phyloP scores from a whole-genome alignment of 1,284 basidiomycete genomes.

The Cryptococcus hybrid region DNA sequence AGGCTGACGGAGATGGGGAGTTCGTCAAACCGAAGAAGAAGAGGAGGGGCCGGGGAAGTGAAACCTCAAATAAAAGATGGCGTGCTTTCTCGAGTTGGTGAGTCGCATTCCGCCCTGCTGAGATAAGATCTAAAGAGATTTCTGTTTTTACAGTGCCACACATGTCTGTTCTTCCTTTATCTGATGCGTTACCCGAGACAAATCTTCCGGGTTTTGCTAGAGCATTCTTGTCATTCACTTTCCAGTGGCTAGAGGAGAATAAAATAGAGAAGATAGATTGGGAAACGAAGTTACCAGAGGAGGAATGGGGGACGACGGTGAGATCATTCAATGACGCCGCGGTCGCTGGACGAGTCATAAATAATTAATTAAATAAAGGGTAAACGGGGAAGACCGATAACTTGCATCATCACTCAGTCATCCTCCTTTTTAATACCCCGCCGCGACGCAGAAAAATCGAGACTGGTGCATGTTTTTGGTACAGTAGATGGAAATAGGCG shows the following conservation, averaged over 20 bases:
- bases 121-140: not conserved
- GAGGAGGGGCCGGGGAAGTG: slow-evolving; percentile 22
- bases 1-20: slow-evolving; percentile 9
- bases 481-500: no score
- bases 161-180: slow-evolving; percentile 22
- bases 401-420: no score
- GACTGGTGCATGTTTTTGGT: no score
- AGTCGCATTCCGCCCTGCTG: slow-evolving; percentile 2
- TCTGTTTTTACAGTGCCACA: slow-evolving; percentile 27
- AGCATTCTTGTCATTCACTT: slow-evolving; percentile 39
- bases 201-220: slow-evolving; percentile 45
- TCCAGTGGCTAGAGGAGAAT: slow-evolving; percentile 35
- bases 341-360: no score
- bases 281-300: slow-evolving; percentile 32
- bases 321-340: slow-evolving; percentile 21
- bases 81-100: slow-evolving; percentile 39
- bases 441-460: no score
- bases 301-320: slow-evolving; percentile 41
- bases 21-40: slow-evolving; percentile 46
- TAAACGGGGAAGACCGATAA: no score
- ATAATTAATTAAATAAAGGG: no score
- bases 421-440: no score
- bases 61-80: slow-evolving; percentile 21
- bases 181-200: slow-evolving; percentile 35
- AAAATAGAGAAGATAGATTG: slow-evolving; percentile 33